phyloP scores from a whole-genome alignment of 2,329 filamentous ascomycete genomes.

The Helotiales sp. region DNA sequence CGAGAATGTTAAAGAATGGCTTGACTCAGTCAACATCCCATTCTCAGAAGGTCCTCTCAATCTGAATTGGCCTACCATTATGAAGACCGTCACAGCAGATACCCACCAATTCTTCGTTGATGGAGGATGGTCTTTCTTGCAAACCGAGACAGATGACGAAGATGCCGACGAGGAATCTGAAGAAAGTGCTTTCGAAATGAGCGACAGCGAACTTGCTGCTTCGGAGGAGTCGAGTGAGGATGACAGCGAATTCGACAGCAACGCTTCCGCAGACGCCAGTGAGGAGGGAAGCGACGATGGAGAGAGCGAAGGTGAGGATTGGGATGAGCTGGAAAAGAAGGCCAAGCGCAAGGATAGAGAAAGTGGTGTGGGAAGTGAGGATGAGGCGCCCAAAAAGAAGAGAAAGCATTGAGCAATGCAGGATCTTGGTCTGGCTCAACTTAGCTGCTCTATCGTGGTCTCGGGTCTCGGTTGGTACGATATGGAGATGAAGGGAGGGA shows the following conservation, averaged over 20 bases:
- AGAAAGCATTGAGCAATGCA: constrained; percentile 47
- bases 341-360: constrained; percentile 81
- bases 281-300: constrained; percentile 73
- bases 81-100: constrained; percentile 96
- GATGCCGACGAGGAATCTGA: constrained; percentile 77
- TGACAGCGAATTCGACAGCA: constrained; percentile 90
- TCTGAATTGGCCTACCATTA: constrained; percentile 98
- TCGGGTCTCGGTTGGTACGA: not conserved
- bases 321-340: constrained; percentile 93
- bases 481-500: not conserved
- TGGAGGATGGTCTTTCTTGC: constrained; percentile 92
- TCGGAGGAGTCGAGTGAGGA: constrained; percentile 81
- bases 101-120: constrained; percentile 94
- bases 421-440: not conserved
- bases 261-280: constrained; percentile 78
- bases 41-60: constrained; percentile 95
- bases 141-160: constrained; percentile 84
- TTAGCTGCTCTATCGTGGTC: not conserved
- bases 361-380: constrained; percentile 66
- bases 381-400: constrained; percentile 70
- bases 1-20: constrained; percentile 95
- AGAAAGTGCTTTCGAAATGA: constrained; percentile 90
- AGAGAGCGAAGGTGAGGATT: constrained; percentile 81
- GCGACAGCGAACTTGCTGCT: constrained; percentile 73
- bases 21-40: constrained; percentile 92